A percentile compares a stretch with the other conserved stretches of the same genome.
Conservation (phyloP, 371 early-diverging fungal genomes). For the Smittium culicis region DNA sequence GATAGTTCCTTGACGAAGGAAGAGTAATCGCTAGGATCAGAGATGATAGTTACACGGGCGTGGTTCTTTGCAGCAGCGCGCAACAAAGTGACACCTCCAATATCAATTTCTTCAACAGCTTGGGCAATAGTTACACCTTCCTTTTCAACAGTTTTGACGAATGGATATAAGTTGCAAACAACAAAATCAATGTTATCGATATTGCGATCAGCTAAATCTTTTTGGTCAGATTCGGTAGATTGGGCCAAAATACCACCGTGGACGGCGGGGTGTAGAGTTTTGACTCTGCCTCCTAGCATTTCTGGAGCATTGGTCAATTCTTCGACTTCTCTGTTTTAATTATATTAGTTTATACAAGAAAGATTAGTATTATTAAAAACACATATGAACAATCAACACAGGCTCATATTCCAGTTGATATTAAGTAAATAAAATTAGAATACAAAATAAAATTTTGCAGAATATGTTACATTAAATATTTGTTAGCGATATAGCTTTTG, state of each 20-base stretch:
- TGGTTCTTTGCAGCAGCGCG: constrained; percentile 98
- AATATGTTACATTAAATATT: too few relatives aligned
- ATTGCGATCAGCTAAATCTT: constrained; percentile 73
- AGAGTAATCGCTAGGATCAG: constrained; percentile 82
- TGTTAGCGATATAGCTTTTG: too few relatives aligned
- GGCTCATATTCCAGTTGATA: too few relatives aligned
- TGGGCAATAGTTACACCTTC: constrained; percentile 76
- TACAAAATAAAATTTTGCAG: too few relatives aligned
- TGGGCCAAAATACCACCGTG: constrained; percentile 96
- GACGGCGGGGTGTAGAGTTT: constrained; percentile 95
- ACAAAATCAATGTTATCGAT: constrained; percentile 87
- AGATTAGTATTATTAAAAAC: too few relatives aligned
- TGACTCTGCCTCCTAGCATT: constrained; percentile 96
- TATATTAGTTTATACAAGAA: too few relatives aligned
- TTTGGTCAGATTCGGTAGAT: constrained; percentile 66
- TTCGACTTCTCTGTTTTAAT: constrained; percentile 63
- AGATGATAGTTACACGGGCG: constrained; percentile 78
- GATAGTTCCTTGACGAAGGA: constrained; percentile 54
- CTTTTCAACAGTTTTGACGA: constrained; percentile 83
- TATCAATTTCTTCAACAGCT: constrained; percentile 95
- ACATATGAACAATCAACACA: too few relatives aligned
- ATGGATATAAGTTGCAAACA: constrained; percentile 95
- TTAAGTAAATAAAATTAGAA: too few relatives aligned
- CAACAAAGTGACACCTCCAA: constrained; percentile 93
- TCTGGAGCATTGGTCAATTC: constrained; percentile 95